A percentile compares a stretch with the other conserved stretches of the same genome.
These are phyloP conservation scores for Sordariomycetes sp. DNA, from an alignment of 2,329 filamentous ascomycete species.

Conservation along the genomic window DNA sequence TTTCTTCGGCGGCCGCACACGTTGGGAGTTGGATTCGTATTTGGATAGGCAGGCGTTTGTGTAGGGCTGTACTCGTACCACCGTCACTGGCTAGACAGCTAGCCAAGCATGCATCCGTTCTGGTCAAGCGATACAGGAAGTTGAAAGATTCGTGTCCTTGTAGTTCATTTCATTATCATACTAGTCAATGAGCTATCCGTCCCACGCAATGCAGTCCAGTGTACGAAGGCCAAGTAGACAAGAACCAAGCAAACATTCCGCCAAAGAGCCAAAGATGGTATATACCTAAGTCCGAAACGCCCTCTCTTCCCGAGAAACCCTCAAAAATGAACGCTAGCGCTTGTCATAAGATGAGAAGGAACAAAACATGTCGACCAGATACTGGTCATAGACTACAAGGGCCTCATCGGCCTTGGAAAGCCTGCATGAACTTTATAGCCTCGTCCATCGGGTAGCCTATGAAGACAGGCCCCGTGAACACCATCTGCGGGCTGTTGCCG, in stretches of 20 bases:
- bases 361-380: slow-evolving; percentile 5
- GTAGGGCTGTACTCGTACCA: no score
- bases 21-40: no score
- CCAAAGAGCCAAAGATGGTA: neutral
- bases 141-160: neutral
- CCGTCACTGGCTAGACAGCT: neutral
- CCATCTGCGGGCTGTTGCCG: slow-evolving; percentile 45
- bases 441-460: slow-evolving; percentile 82
- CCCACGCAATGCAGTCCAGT: neutral
- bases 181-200: neutral
- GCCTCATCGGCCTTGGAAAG: slow-evolving; percentile 22
- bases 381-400: neutral
- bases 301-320: neutral
- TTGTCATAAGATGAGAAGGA: slow-evolving; percentile 5
- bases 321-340: slow-evolving; percentile 1
- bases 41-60: no score
- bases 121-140: neutral
- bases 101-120: neutral
- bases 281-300: neutral
- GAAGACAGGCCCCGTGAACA: slow-evolving; percentile 89
- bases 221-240: neutral
- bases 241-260: neutral
- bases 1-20: no score
- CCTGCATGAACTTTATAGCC: slow-evolving; percentile 61
- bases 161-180: neutral